phyloP scores from a whole-genome alignment of 495 filamentous ascomycete species.

The Aspergillus homomorphus region DNA sequence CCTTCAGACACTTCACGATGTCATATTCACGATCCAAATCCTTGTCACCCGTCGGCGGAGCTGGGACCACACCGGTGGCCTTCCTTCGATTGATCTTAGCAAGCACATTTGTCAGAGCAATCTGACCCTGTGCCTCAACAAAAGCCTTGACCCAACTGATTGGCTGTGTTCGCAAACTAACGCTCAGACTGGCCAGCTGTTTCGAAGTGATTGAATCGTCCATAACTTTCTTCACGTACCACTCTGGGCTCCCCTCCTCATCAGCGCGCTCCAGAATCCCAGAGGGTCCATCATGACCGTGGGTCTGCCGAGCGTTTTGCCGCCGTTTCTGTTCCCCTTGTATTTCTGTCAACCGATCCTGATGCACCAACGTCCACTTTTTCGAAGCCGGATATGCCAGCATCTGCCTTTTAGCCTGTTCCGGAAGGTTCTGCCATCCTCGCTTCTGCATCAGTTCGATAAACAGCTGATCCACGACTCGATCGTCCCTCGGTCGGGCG shows the following conservation, averaged over 20 bases:
- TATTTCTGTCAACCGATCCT: constrained; percentile 88
- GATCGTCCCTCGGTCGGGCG: constrained; percentile 73
- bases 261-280: constrained; percentile 70
- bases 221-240: constrained; percentile 97
- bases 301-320: constrained; percentile 62
- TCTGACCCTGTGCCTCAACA: constrained; percentile 95
- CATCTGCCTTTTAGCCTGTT: constrained; percentile 93
- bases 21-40: constrained; percentile 95
- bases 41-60: constrained; percentile 68
- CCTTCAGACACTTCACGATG: constrained; percentile 95
- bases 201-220: constrained; percentile 91
- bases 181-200: constrained; percentile 84
- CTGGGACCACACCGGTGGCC: constrained; percentile 65
- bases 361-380: constrained; percentile 96
- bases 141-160: constrained; percentile 96
- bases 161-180: constrained; percentile 91
- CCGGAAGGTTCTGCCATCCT: constrained; percentile 95
- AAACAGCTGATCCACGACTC: constrained; percentile 87
- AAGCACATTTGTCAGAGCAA: constrained; percentile 92
- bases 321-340: constrained; percentile 91
- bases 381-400: constrained; percentile 86
- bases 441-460: constrained; percentile 93
- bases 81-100: constrained; percentile 87
- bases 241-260: constrained; percentile 94
- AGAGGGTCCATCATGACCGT: constrained; percentile 60